Evolutionary conservation across 495 filamentous ascomycete species (phyloP).

Genomic region (Penicillium bovifimosum): DNA sequence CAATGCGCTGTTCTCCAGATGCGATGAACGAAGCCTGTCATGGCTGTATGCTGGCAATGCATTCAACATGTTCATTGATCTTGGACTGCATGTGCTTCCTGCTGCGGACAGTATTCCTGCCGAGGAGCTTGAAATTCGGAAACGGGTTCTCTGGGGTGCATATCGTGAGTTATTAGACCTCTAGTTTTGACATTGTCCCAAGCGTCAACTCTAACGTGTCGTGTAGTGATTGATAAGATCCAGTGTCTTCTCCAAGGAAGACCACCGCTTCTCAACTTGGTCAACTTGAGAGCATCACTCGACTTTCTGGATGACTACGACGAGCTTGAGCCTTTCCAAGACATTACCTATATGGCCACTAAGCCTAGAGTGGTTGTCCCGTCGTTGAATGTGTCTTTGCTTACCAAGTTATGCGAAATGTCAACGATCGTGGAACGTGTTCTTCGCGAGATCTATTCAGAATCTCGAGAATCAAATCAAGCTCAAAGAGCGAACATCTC

Average conservation of each 20-base stretch:
- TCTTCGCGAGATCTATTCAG: slow-evolving; percentile 27
- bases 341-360: slow-evolving; percentile 16
- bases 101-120: slow-evolving; percentile 18
- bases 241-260: slow-evolving; percentile 33
- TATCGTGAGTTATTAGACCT: slow-evolving; percentile 24
- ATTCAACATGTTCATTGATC: slow-evolving; percentile 43
- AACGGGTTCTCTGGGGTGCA: slow-evolving; percentile 38
- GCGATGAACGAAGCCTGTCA: slow-evolving; percentile 38
- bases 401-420: slow-evolving; percentile 29
- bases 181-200: background rate
- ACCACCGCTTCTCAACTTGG: slow-evolving; percentile 25
- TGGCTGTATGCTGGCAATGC: slow-evolving; percentile 45
- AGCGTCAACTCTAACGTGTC: background rate
- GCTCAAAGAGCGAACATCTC: slow-evolving; percentile 14
- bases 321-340: slow-evolving; percentile 29
- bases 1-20: slow-evolving; percentile 32
- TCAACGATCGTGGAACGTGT: slow-evolving; percentile 29
- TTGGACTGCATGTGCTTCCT: slow-evolving; percentile 37
- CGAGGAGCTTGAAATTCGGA: slow-evolving; percentile 40
- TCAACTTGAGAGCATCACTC: slow-evolving; percentile 25
- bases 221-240: slow-evolving; percentile 27
- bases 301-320: slow-evolving; percentile 31
- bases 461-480: slow-evolving; percentile 17
- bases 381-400: slow-evolving; percentile 25
- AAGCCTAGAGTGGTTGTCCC: slow-evolving; percentile 11